Evolutionary conservation across 805 yeast species (phyloP).

Genomic region (Ogataea zsoltii): DNA sequence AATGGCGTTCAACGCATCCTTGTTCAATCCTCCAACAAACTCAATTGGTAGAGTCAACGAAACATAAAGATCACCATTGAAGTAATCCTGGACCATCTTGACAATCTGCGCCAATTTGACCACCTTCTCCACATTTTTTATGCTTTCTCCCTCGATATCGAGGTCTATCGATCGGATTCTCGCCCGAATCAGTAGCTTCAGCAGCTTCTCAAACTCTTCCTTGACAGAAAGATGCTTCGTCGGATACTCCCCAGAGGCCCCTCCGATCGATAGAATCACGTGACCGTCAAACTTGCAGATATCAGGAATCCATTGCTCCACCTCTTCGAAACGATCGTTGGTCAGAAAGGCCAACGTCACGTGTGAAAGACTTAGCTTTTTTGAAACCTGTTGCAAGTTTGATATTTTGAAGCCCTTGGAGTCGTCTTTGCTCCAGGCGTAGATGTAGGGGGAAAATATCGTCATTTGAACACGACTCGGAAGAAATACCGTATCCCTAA

Average conservation of each 20-base stretch:
- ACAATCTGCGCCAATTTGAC: constrained; percentile 18
- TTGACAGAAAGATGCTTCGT: constrained; percentile 8
- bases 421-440: constrained; percentile 31
- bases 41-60: constrained; percentile 34
- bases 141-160: constrained; percentile 32
- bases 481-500: no score
- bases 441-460: constrained; percentile 32
- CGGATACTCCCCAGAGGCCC: constrained; percentile 33
- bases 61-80: constrained; percentile 13
- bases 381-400: constrained; percentile 19
- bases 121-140: constrained; percentile 13
- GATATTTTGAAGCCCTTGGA: constrained; percentile 16
- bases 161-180: constrained; percentile 28
- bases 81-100: constrained; percentile 9
- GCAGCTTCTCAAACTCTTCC: constrained; percentile 18
- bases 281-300: constrained; percentile 19
- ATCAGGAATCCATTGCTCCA: constrained; percentile 28
- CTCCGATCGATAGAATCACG: constrained; percentile 35
- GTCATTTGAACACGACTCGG: constrained; percentile 24
- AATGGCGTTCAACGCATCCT: constrained; percentile 19
- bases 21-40: constrained; percentile 25
- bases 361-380: constrained; percentile 14
- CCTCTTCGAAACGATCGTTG: constrained; percentile 27
- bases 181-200: constrained; percentile 15
- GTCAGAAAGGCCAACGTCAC: constrained; percentile 32